Evolutionary conservation across 176 grass and related monocot species (phyloP), one percentile per base, ranked within the genome.

Genomic region (Otatea glauca): DNA sequence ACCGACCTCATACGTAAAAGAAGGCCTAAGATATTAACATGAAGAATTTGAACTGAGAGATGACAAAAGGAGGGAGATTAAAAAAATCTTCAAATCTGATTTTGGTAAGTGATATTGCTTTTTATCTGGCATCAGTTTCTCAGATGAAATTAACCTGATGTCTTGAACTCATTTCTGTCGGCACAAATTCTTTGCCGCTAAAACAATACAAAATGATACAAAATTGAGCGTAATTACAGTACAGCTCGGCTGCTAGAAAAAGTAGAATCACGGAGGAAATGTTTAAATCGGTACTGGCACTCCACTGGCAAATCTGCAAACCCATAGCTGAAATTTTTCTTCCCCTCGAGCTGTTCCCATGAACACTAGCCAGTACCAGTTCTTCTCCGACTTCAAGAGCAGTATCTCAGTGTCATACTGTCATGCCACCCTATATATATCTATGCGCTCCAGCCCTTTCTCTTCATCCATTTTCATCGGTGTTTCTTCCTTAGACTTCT

Each of bases 351-450:
- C 74, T 79, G 68, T 70, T 78, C 74, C 72, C 73, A 41, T 86
- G 78, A 86, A 37, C 72, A 38, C 35, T 32, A 43, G 37, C 72
- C 72, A 77, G 65, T 86, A 82, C 83, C 20, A 25, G 64, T 81
- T 53, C 70, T 72, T 39, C 12, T 69, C 39, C 35, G 25, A 2
- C 21, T 50, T 83, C 48, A 90, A 78, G 81, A 16, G 58, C 79
- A 20, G 21, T 61, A 67, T 27, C 59, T 65, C 42, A 18, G 4
- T 56, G 37, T 47, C 54, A 47, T 53, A 9, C 11, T 56, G 37
- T 47, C 54, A 47, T 53, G 15, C 11, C 6, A 47, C 38, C 20
- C 79, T 70, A 86, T 87, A 86, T 86, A 90, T 35, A 53, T 67
- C 78, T 68, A 87, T 90, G 84, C 74, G 51, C 13, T 21, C 68